A percentile compares a stretch with the other conserved stretches of the same genome.
phyloP scores from a whole-genome alignment of 2,329 filamentous ascomycete genomes.

The Aspergillus tubingensis region DNA sequence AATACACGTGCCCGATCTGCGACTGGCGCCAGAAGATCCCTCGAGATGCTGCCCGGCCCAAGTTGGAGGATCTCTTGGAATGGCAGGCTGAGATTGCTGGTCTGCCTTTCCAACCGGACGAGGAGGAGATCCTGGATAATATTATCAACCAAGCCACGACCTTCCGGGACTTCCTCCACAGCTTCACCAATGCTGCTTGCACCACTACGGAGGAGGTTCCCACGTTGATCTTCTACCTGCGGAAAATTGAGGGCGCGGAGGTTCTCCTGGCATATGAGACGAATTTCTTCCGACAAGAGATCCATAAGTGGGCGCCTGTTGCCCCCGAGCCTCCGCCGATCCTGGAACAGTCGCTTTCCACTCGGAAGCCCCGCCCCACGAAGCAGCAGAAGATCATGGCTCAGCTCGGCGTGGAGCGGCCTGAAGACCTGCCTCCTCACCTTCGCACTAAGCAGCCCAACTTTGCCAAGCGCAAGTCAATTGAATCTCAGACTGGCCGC shows the following conservation, averaged over 20 bases:
- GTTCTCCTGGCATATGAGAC: conserved; percentile 89
- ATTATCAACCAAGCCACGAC: conserved; percentile 83
- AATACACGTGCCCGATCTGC: conserved; percentile 97
- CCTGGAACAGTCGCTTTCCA: conserved; percentile 83
- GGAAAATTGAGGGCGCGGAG: conserved; percentile 96
- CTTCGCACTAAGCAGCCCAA: conserved; percentile 76
- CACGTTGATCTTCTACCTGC: conserved; percentile 89
- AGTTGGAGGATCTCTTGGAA: conserved; percentile 81
- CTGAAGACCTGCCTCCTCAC: conserved; percentile 83
- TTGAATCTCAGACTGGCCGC: conserved; percentile 45
- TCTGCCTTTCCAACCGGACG: conserved; percentile 92
- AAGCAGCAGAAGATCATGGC: conserved; percentile 95
- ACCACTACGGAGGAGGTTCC: conserved; percentile 83
- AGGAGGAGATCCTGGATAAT: conserved; percentile 80
- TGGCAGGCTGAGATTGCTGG: conserved; percentile 81
- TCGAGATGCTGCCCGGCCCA: conserved; percentile 90
- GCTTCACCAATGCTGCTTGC: conserved; percentile 78
- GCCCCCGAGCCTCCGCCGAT: conserved; percentile 83
- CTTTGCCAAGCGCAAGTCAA: conserved; percentile 68
- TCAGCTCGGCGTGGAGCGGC: conserved; percentile 83
- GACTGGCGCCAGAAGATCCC: conserved; percentile 97
- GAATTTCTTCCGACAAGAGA: conserved; percentile 94
- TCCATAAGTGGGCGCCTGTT: conserved; percentile 93
- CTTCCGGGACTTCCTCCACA: conserved; percentile 79
- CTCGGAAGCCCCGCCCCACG: conserved; percentile 90